Percentiles rank a stretch among this genome's conserved stretches.
Conservation (phyloP, 441 rosid species). For the Brassica hybrid region DNA sequence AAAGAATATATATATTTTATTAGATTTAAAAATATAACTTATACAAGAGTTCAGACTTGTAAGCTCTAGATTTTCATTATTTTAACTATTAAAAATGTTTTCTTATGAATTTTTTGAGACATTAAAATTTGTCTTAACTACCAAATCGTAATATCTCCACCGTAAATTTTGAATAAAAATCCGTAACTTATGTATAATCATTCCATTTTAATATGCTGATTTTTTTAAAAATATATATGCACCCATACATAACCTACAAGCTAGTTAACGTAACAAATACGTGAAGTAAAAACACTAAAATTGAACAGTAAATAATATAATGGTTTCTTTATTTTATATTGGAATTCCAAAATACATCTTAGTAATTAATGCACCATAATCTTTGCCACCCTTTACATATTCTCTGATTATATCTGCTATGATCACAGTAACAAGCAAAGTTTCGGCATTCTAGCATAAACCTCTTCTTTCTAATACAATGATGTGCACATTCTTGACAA, state of each 20-base stretch:
- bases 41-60: not conserved
- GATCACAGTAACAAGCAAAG: not conserved
- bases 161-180: not conserved
- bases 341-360: not conserved
- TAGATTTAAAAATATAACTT: not conserved
- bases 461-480: not conserved
- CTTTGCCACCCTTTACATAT: not conserved
- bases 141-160: not conserved
- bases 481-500: not conserved
- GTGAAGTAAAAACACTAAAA: not conserved
- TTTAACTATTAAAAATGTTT: not conserved
- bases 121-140: not conserved
- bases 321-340: not conserved
- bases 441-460: not conserved
- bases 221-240: not conserved
- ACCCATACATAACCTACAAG: not conserved
- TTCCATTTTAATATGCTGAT: not conserved
- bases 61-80: not conserved
- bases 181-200: not conserved
- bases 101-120: not conserved
- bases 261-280: not conserved
- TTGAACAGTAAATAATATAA: not conserved
- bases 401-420: not conserved
- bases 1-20: not conserved
- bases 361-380: not conserved